phyloP scores from a whole-genome alignment of 2,329 filamentous ascomycete species.

The Aureobasidium melanogenum region DNA sequence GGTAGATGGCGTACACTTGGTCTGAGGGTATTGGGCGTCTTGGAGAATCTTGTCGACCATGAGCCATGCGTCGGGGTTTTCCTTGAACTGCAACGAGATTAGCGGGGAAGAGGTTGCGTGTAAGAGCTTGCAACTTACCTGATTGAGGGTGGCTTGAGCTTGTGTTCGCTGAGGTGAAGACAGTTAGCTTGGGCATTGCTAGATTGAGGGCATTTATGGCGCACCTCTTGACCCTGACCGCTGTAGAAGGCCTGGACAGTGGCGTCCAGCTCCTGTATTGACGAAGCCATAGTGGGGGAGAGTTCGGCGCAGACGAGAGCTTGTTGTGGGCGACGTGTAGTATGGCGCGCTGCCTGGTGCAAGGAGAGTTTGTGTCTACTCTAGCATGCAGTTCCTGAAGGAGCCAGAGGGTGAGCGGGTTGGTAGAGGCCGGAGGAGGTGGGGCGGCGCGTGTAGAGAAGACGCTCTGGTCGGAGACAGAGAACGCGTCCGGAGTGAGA shows the following conservation, averaged over 20 bases:
- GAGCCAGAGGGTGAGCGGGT: background rate
- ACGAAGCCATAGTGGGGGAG: constrained; percentile 47
- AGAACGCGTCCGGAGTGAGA: background rate
- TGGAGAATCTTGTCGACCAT: constrained; percentile 95
- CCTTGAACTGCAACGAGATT: constrained; percentile 67
- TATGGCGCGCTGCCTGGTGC: background rate
- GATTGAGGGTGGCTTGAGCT: constrained; percentile 85
- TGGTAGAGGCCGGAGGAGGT: constrained; percentile 1
- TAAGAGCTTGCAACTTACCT: constrained; percentile 48
- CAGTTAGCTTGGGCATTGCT: background rate
- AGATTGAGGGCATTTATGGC: constrained; percentile 16
- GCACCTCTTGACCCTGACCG: constrained; percentile 84
- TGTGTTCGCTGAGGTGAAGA: constrained; percentile 71
- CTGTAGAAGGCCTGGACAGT: constrained; percentile 97
- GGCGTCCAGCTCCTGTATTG: constrained; percentile 90
- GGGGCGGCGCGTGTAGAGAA: constrained; percentile 6
- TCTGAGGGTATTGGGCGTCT: constrained; percentile 86
- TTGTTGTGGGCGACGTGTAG: background rate
- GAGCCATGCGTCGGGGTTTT: constrained; percentile 96
- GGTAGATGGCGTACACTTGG: constrained; percentile 64
- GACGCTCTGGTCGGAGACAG: constrained; percentile 2
- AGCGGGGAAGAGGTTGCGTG: background rate
- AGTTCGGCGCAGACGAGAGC: background rate
- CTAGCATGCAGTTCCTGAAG: constrained; percentile 1
- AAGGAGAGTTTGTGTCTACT: background rate